phyloP scores from a whole-genome alignment of 805 yeast species.

The Priceomyces melissophilus region DNA sequence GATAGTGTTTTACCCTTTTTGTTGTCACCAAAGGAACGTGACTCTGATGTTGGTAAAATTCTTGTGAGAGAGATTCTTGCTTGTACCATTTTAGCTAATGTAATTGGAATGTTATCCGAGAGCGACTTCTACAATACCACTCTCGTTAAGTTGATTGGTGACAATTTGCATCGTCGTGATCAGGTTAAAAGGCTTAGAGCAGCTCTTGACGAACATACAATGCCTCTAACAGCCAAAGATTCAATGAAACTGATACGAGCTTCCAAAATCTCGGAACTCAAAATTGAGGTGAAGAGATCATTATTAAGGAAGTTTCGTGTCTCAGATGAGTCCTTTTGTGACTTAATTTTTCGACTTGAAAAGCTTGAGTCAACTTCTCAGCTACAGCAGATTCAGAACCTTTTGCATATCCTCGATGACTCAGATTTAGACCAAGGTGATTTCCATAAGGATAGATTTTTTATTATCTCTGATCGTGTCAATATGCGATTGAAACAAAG shows the following conservation, averaged over 20 bases:
- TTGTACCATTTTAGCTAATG: slow-evolving; percentile 44
- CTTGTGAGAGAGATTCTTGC: slow-evolving; percentile 64
- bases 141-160: slow-evolving; percentile 57
- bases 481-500: background rate
- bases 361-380: slow-evolving; percentile 29
- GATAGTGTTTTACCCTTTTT: slow-evolving; percentile 46
- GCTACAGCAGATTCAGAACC: slow-evolving; percentile 49
- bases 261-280: background rate
- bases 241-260: background rate
- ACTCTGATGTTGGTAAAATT: slow-evolving; percentile 45
- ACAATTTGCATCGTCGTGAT: slow-evolving; percentile 64
- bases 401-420: slow-evolving; percentile 37
- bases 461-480: slow-evolving; percentile 1
- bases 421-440: slow-evolving; percentile 44
- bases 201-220: slow-evolving; percentile 64
- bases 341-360: slow-evolving; percentile 11
- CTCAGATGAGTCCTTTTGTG: slow-evolving; percentile 15
- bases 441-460: slow-evolving; percentile 37
- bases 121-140: slow-evolving; percentile 75
- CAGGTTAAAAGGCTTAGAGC: slow-evolving; percentile 71
- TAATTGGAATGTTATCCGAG: slow-evolving; percentile 57
- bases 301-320: background rate
- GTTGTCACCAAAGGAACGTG: slow-evolving; percentile 43
- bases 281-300: slow-evolving; percentile 3
- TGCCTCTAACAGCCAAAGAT: background rate